phyloP scores from a whole-genome alignment of 306 rosid genomes.

The Dryas drummondii region DNA sequence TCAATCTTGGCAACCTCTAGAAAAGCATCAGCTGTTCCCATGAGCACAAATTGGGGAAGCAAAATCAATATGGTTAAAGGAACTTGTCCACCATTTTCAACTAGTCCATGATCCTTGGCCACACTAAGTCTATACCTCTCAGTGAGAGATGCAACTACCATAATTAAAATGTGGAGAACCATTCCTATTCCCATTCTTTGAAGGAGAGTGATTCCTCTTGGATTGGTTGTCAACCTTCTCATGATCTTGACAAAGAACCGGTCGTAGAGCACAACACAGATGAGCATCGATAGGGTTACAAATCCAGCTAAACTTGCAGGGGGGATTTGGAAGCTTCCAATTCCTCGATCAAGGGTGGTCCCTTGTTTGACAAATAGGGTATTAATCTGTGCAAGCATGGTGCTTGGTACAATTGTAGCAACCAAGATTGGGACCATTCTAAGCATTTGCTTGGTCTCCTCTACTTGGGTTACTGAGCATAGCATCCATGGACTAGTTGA shows the following conservation, averaged over 20 bases:
- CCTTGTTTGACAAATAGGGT: constrained; percentile 93
- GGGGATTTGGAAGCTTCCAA: constrained; percentile 71
- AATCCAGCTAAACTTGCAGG: constrained; percentile 74
- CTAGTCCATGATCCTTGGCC: constrained; percentile 40
- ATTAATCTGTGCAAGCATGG: constrained; percentile 71
- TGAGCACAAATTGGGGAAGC: constrained; percentile 76
- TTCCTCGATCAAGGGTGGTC: constrained; percentile 64
- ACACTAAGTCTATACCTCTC: constrained; percentile 68
- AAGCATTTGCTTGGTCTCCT: constrained; percentile 73
- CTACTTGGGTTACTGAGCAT: constrained; percentile 85
- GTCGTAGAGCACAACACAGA: constrained; percentile 76
- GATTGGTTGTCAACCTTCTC: constrained; percentile 60
- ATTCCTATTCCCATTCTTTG: constrained; percentile 87
- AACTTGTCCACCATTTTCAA: constrained; percentile 44
- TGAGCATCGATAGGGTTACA: constrained; percentile 71
- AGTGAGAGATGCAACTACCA: constrained; percentile 57
- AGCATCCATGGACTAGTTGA: constrained; percentile 41
- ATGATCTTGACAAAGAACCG: constrained; percentile 62
- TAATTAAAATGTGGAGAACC: constrained; percentile 59
- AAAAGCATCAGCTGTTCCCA: constrained; percentile 83
- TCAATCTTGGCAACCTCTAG: constrained; percentile 77
- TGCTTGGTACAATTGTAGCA: constrained; percentile 73
- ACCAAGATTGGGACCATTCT: constrained; percentile 66
- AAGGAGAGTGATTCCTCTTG: constrained; percentile 83
- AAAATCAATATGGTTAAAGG: constrained; percentile 76